A percentile compares a stretch with the other conserved stretches of the same genome.
Evolutionary conservation across 1,284 basidiomycete species (phyloP).

Genomic region (Pterula multifida): DNA sequence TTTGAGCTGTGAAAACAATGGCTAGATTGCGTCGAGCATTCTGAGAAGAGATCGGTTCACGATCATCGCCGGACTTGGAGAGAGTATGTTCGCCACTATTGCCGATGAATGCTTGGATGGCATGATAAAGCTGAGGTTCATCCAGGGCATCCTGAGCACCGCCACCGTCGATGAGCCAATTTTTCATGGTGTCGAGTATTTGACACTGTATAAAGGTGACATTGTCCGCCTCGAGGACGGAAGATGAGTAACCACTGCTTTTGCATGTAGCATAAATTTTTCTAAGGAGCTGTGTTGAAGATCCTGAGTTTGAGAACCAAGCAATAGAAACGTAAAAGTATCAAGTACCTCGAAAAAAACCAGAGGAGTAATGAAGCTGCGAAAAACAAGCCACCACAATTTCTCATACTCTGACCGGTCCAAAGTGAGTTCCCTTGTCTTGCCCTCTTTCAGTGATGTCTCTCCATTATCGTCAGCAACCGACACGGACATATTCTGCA

Average conservation of each 20-base stretch:
- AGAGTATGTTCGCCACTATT: slow-evolving; percentile 32
- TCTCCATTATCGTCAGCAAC: slow-evolving; percentile 78
- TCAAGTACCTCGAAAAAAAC: slow-evolving; percentile 69
- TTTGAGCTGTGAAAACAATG: slow-evolving; percentile 41
- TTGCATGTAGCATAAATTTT: slow-evolving; percentile 54
- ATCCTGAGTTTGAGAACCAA: slow-evolving; percentile 7
- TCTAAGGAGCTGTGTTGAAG: slow-evolving; percentile 42
- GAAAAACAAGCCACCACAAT: slow-evolving; percentile 71
- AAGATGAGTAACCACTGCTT: slow-evolving; percentile 21
- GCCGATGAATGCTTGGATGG: slow-evolving; percentile 46
- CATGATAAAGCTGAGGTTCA: slow-evolving; percentile 45
- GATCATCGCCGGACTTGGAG: slow-evolving; percentile 16
- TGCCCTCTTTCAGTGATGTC: slow-evolving; percentile 58
- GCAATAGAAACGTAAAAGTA: not conserved
- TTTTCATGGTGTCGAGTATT: slow-evolving; percentile 49
- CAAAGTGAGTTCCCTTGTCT: slow-evolving; percentile 54
- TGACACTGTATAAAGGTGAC: slow-evolving; percentile 36
- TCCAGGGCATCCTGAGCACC: slow-evolving; percentile 70
- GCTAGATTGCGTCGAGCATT: slow-evolving; percentile 28
- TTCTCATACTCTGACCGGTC: slow-evolving; percentile 60
- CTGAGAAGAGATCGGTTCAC: slow-evolving; percentile 10
- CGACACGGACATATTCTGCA: slow-evolving; percentile 65
- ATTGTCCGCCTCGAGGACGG: slow-evolving; percentile 27
- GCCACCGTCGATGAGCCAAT: slow-evolving; percentile 60
- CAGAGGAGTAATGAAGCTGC: slow-evolving; percentile 66